Evolutionary conservation across 2,329 filamentous ascomycete species (phyloP), one percentile per base, ranked within the genome.

Genomic region (Dactylella cylindrospora): DNA sequence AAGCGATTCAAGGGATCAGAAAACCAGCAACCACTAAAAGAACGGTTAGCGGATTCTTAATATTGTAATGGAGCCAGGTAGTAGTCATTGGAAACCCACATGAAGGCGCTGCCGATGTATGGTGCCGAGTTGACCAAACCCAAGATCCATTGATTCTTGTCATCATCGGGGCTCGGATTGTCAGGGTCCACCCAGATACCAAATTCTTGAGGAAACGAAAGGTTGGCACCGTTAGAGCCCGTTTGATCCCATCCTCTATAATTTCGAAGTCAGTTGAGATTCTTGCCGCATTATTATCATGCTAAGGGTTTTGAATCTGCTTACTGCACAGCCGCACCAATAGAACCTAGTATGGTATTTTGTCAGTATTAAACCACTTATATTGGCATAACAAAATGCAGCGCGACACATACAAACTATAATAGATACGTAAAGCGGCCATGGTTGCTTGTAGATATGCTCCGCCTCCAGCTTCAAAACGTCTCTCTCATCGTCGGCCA

Each of bases 381-480:
- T 20, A 22, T 10, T 7, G 4, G 2, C 5, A 41, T 3, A 4
- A 17, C 3, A 15, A 25, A 23, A 5, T 15, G 23, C 8, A 13
- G 4, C 3, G 20, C 31, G 36, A n/a, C 20, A 12, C 50, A 12
- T 54, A 62, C 83, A 86, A 17, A 82, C 80, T 8, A 80, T 74
- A 66, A 88, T 84, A 29, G 84, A 86, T 65, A 84, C 76, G 73
- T 83, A 84, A 8, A 88, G 75, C 45, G 79, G 78, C 67, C 68
- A 75, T 0, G 84, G 82, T 28, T 84, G 78, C 60, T 79, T 77
- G 82, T 85, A 88, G 69, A 83, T 84, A 76, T 88, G 83, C 20
- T 80, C 74, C 26, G 79, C 75, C 71, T 88, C 85, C 55, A 83
- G 75, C 32, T 75, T 75, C 13, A 91, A 76, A 9, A 76, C 77